These are phyloP conservation scores for Solanum dulcamara DNA, from an alignment of 257 asterid species.

Conservation along the genomic window DNA sequence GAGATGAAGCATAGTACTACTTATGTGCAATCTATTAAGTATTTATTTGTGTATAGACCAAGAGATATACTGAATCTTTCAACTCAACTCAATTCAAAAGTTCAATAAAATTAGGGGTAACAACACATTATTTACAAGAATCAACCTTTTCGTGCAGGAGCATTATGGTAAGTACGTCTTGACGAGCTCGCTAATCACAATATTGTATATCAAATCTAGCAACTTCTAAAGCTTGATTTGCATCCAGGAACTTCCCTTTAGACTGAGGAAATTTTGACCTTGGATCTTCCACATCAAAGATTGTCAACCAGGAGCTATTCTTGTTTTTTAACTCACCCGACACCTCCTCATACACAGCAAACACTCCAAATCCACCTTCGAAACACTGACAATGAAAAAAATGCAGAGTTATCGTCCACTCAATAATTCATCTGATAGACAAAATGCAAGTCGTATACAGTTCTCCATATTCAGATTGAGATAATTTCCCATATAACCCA, in stretches of 20 bases:
- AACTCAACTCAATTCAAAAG: background rate
- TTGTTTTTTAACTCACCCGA: slow-evolving; percentile 43
- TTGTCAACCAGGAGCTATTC: slow-evolving; percentile 54
- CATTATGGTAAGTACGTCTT: slow-evolving; percentile 83
- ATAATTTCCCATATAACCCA: background rate
- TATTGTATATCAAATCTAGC: slow-evolving; percentile 83
- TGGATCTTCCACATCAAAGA: slow-evolving; percentile 90
- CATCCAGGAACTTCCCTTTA: slow-evolving; percentile 75
- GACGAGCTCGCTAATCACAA: slow-evolving; percentile 98
- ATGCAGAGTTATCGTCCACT: background rate
- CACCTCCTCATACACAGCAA: slow-evolving; percentile 68
- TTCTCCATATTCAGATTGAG: background rate
- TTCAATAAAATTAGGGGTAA: background rate
- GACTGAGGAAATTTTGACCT: slow-evolving; percentile 60
- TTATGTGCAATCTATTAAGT: no score
- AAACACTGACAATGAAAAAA: slow-evolving; percentile 34
- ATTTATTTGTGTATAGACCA: background rate
- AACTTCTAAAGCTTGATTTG: slow-evolving; percentile 72
- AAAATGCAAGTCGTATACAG: background rate
- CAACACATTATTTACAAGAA: background rate
- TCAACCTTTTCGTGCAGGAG: slow-evolving; percentile 87
- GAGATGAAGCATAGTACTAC: no score
- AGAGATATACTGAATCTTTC: background rate
- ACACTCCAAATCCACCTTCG: slow-evolving; percentile 57
- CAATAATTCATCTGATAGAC: background rate